Evolutionary conservation across 2,329 filamentous ascomycete species (phyloP).

Genomic region (Talaromyces pinophilus): DNA sequence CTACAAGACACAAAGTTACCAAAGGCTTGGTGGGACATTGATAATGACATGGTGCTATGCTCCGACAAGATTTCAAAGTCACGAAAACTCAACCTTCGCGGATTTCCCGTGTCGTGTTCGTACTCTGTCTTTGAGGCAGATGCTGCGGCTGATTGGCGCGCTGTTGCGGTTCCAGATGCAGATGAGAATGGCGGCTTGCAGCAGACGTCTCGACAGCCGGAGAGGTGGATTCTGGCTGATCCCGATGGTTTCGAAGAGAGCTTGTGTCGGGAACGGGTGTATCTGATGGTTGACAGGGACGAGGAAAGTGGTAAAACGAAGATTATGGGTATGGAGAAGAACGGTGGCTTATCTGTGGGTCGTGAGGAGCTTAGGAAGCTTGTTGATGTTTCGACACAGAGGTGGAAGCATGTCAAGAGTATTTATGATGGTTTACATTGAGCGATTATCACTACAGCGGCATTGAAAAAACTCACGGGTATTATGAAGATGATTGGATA

Average conservation of each 20-base stretch:
- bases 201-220: constrained; percentile 35
- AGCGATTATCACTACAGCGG: not conserved
- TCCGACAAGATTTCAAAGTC: constrained; percentile 60
- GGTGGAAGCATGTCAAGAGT: constrained; percentile 63
- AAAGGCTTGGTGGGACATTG: constrained; percentile 76
- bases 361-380: constrained; percentile 63
- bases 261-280: constrained; percentile 79
- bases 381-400: constrained; percentile 59
- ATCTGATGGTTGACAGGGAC: constrained; percentile 69
- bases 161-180: constrained; percentile 38
- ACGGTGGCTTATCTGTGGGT: constrained; percentile 72
- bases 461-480: not conserved
- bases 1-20: constrained; percentile 77
- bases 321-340: constrained; percentile 76
- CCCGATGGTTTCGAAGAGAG: constrained; percentile 88
- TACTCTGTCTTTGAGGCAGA: constrained; percentile 74
- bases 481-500: not conserved
- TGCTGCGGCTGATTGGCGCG: constrained; percentile 42
- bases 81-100: constrained; percentile 60
- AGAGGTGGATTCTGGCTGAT: constrained; percentile 76
- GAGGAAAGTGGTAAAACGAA: constrained; percentile 48
- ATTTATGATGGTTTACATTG: constrained; percentile 35
- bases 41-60: constrained; percentile 77
- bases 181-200: constrained; percentile 51
- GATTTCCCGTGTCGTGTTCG: constrained; percentile 73